Evolutionary conservation across 2,329 filamentous ascomycete species (phyloP).

Genomic region (Berkeleyomyces basicola): DNA sequence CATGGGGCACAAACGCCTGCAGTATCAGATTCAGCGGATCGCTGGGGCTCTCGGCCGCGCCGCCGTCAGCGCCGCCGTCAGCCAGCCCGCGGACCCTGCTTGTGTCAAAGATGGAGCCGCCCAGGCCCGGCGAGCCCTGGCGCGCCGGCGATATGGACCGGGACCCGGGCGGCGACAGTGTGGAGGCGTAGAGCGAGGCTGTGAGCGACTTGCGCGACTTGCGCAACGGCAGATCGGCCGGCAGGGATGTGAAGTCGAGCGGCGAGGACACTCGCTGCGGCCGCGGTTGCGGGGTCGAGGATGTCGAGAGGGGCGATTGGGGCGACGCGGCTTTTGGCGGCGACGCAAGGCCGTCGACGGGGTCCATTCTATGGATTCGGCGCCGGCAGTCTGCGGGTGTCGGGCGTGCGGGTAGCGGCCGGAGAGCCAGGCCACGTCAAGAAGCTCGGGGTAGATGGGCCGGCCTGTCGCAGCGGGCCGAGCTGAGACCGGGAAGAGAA

Average conservation of each 20-base stretch:
- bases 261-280: slow-evolving; percentile 11
- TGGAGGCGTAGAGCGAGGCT: slow-evolving; percentile 46
- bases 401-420: neutral
- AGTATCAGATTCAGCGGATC: slow-evolving; percentile 53
- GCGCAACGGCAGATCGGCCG: slow-evolving; percentile 9
- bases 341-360: slow-evolving; percentile 39
- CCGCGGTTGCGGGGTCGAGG: slow-evolving; percentile 39
- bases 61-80: slow-evolving; percentile 25
- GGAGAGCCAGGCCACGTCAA: neutral
- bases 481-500: neutral
- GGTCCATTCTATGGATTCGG: neutral
- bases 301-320: slow-evolving; percentile 51
- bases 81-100: slow-evolving; percentile 22
- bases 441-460: no score
- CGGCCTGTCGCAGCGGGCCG: neutral
- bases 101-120: slow-evolving; percentile 40
- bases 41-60: slow-evolving; percentile 28
- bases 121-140: slow-evolving; percentile 36
- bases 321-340: slow-evolving; percentile 42
- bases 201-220: slow-evolving; percentile 35
- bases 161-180: slow-evolving; percentile 50
- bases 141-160: slow-evolving; percentile 51
- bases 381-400: neutral
- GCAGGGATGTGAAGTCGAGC: slow-evolving; percentile 8
- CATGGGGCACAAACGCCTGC: slow-evolving; percentile 73